Percentiles rank a stretch among this genome's conserved stretches.
phyloP scores from a whole-genome alignment of 768 basidiomycete species.

The Termitomyces sp. region DNA sequence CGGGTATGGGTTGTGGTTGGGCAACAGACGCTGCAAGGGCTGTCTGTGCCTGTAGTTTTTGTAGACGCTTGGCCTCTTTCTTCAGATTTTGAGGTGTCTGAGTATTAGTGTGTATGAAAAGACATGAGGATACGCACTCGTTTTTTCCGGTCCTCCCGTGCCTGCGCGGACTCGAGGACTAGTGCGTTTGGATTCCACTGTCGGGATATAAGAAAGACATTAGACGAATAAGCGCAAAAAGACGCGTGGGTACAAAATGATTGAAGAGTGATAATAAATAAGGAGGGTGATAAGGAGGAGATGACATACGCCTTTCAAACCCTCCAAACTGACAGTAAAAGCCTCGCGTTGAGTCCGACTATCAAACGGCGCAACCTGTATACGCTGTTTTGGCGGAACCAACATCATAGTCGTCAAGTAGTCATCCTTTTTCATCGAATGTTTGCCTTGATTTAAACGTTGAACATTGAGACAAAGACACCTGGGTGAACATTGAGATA shows the following conservation, averaged over 20 bases:
- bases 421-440: slow-evolving; percentile 79
- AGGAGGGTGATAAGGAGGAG: slow-evolving; percentile 13
- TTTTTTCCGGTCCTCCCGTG: slow-evolving; percentile 74
- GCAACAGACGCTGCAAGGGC: slow-evolving; percentile 21
- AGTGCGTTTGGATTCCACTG: slow-evolving; percentile 70
- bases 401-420: slow-evolving; percentile 66
- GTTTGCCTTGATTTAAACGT: slow-evolving; percentile 52
- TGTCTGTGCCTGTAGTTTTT: slow-evolving; percentile 50
- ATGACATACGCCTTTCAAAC: slow-evolving; percentile 65
- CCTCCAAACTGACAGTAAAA: slow-evolving; percentile 70
- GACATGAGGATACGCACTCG: slow-evolving; percentile 47
- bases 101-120: not conserved
- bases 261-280: not conserved
- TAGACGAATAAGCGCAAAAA: slow-evolving; percentile 5
- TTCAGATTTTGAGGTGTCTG: slow-evolving; percentile 22
- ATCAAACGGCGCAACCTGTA: slow-evolving; percentile 63
- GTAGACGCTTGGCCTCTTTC: slow-evolving; percentile 74
- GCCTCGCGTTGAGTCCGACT: slow-evolving; percentile 66
- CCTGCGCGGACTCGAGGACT: slow-evolving; percentile 69
- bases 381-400: slow-evolving; percentile 69
- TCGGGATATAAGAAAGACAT: slow-evolving; percentile 1
- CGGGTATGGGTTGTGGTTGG: slow-evolving; percentile 31
- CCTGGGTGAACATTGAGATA: slow-evolving; percentile 1
- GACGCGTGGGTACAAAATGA: not conserved
- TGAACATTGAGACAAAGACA: slow-evolving; percentile 11